Evolutionary conservation across 305 asterid species (phyloP).

Genomic region (Solanum hybrid): DNA sequence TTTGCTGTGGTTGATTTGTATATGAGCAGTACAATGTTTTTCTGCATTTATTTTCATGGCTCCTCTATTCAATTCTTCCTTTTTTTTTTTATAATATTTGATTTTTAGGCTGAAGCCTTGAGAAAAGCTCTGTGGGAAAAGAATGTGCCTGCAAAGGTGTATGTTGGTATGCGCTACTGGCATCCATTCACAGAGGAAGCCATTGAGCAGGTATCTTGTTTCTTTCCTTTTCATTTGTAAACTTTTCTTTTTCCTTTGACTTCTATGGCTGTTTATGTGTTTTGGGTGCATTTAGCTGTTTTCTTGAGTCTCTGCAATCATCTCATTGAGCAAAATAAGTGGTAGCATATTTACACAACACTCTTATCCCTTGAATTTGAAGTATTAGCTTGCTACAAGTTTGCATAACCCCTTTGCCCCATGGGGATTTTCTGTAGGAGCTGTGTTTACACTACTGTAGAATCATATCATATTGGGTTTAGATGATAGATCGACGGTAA

Average conservation of each 20-base stretch:
- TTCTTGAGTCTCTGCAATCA: not conserved
- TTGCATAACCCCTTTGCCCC: not conserved
- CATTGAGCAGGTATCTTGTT: constrained; percentile 61
- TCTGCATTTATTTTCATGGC: not conserved
- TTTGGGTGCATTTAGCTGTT: not conserved
- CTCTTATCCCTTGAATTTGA: not conserved
- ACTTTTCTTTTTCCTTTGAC: not conserved
- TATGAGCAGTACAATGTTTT: not conserved
- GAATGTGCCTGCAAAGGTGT: constrained; percentile 85
- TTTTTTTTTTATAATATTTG: not conserved
- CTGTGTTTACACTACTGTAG: not conserved
- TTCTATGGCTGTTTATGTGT: not conserved
- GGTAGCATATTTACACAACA: not conserved
- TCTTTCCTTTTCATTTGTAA: not conserved
- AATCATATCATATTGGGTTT: not conserved
- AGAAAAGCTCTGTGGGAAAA: constrained; percentile 64
- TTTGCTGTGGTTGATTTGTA: not conserved
- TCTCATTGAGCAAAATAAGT: not conserved
- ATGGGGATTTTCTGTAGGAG: not conserved
- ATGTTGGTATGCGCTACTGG: constrained; percentile 99
- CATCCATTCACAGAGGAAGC: constrained; percentile 99
- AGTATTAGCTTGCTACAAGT: not conserved
- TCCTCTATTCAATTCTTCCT: not conserved
- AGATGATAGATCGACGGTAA: not conserved
- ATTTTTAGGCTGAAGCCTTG: constrained; percentile 75